Base-by-base conservation (phyloP, 2,329 filamentous ascomycete species). In the Lasiodiplodia gonubiensis region DNA sequence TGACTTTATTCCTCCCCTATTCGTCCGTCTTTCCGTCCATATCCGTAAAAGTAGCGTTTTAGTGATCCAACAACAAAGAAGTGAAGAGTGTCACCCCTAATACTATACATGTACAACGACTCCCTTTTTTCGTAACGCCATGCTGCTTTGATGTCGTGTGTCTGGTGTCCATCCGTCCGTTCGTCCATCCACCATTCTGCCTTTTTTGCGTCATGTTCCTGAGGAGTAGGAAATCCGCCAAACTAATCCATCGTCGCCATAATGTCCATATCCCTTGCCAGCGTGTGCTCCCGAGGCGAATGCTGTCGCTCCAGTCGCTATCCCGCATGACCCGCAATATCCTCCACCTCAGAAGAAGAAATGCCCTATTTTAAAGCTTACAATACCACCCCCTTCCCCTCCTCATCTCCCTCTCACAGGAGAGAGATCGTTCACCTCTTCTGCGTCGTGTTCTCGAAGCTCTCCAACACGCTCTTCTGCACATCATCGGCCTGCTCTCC, bases 31-130 rank as follows among this genome's bases (percentile, higher is more conserved):
- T 30, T 23, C 54, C 35, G 10, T 48, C 39, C 70, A 67, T 74
- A 74, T 81, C 80, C 81, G 83, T 80, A 18, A 75, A 23, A 66
- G 67, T 33, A 42, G 61, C 23, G 53, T 35, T 27, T 48, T 12
- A n/a, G 27, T 21, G 33, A 49, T 33, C 55, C 11, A 59, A 18
- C 27, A 42, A 16, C 11, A 2, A 14, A 48, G 33, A 60, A 60
- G 23, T 49, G 25, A 61, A 61, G 57, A 49, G 42, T 11, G 23
- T 18, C 42, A 27, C 42, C 42, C 18, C 12, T 35, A 21, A 33
- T 63, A 25, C 59, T 51, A 51, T 63, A 63, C 59, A 63, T 35
- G 18, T 51, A n/a, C 46, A 51, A 35, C 11, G 27, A 21, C 46
- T 63, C 46, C 59, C 30, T 33, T 18, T 51, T 49, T 21, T 60